Evolutionary conservation across 2,329 filamentous ascomycete genomes (phyloP), one percentile per base, ranked within the genome.

Genomic region (Sphaceloma murrayae): DNA sequence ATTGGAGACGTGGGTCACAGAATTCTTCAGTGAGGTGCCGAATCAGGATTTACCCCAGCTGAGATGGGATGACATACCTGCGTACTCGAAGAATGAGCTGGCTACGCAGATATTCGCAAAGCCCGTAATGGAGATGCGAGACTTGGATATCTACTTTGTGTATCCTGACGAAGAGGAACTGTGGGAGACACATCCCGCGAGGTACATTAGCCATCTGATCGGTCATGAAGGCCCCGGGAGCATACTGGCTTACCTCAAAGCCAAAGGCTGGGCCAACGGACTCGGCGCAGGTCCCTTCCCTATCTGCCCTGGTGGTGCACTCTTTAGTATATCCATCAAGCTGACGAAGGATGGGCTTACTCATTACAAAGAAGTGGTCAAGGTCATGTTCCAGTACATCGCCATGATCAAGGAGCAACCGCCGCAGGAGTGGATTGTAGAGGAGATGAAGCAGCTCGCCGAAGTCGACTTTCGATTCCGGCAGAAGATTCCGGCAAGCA

Each of bases 401-500:
- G 79, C 86, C 8, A 75, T 98, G 61, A 74, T 98, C 46, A 79
- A 78, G 50, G 84, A 94, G 55, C 73, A 74, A 2, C 75, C 82
- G 4, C 88, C 89, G 0, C 82, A 93, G 53, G 72, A 93, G 60
- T 96, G 91, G 91, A 87, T 96, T 47, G 88, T 91, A 48, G 77
- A 94, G 22, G 91, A 98, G 64, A 83, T 91, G 62, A 89, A 87
- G 62, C 80, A 80, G 26, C 79, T 96, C 66, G 80, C 84, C 33
- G 88, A 96, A 53, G 85, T 96, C 9, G 84, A 94, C 54, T 98
- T 98, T 71, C 85, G 83, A 52, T 98, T 94, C 65, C 85, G 80
- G 63, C 85, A 96, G 60, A 96, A 96, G 69, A 85, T 80, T 2
- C 85, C 85, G 1, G 86, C 89, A 1, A 91, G 82, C 58, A 77